These are phyloP conservation scores for Delphinella strobiligena DNA, from an alignment of 2,329 filamentous ascomycete genomes.

Conservation along the genomic window DNA sequence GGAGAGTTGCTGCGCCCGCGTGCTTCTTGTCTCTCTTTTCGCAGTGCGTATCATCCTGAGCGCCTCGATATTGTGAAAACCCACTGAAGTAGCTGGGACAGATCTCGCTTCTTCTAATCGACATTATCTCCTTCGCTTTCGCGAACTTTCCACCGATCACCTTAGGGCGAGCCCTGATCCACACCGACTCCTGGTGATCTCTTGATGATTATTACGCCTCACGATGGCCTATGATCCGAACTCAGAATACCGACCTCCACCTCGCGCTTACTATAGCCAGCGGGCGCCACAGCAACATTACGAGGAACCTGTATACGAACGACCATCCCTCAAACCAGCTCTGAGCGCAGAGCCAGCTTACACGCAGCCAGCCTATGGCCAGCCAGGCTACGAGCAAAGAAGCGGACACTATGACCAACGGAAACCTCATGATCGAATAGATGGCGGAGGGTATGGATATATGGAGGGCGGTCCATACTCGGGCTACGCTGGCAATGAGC, in stretches of 20 bases:
- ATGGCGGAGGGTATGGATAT: not conserved
- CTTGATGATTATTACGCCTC: too few species aligned
- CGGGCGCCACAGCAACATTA: slow-evolving; percentile 8
- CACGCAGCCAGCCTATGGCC: slow-evolving; percentile 5
- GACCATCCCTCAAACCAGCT: not conserved
- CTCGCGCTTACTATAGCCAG: slow-evolving; percentile 23
- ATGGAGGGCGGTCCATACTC: not conserved
- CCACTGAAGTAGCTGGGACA: too few species aligned
- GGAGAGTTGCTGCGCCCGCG: too few species aligned
- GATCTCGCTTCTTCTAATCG: too few species aligned
- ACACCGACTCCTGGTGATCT: too few species aligned
- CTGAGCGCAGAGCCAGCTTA: not conserved
- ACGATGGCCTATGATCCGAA: slow-evolving; percentile 31
- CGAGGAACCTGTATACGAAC: not conserved
- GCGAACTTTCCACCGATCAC: too few species aligned
- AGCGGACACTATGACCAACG: not conserved
- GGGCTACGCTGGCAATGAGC: not conserved
- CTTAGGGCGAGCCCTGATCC: too few species aligned
- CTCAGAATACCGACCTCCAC: slow-evolving; percentile 22
- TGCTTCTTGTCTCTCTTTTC: too few species aligned
- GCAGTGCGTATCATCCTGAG: too few species aligned
- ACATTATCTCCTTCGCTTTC: too few species aligned
- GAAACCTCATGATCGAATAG: not conserved
- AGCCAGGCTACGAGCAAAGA: slow-evolving; percentile 2
- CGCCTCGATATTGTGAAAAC: too few species aligned